Percentiles rank a stretch among this genome's conserved stretches.
Conservation (phyloP, 108 stramenopile genomes). For the Skeletonema costatum region DNA sequence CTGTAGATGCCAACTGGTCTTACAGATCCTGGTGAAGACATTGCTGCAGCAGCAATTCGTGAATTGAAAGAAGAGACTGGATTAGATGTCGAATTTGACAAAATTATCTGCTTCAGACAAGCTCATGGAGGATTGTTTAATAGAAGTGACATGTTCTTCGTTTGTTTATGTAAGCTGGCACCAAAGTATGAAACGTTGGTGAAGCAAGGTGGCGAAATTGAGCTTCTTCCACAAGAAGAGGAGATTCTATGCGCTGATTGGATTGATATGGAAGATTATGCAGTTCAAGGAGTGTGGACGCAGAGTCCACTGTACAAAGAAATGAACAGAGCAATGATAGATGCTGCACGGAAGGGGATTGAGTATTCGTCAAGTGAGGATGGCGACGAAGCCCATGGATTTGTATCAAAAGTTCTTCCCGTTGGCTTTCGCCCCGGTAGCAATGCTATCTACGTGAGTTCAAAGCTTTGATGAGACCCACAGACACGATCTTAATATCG, state of each 20-base stretch:
- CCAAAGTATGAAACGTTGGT: slow-evolving; percentile 25
- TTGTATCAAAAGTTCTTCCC: slow-evolving; percentile 40
- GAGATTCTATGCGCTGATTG: slow-evolving; percentile 82
- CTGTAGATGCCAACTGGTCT: slow-evolving; percentile 76
- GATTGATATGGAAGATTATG: slow-evolving; percentile 80
- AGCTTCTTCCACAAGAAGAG: slow-evolving; percentile 55
- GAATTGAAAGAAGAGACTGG: slow-evolving; percentile 85
- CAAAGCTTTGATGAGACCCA: slow-evolving; percentile 22
- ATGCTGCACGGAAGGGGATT: slow-evolving; percentile 31
- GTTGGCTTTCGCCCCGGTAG: slow-evolving; percentile 53
- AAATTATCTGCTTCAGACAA: slow-evolving; percentile 72
- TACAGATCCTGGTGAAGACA: slow-evolving; percentile 83
- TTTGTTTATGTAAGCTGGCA: slow-evolving; percentile 58
- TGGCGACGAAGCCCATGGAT: slow-evolving; percentile 29
- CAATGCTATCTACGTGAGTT: slow-evolving; percentile 57
- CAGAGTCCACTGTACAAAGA: slow-evolving; percentile 63
- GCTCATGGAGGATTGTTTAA: slow-evolving; percentile 57
- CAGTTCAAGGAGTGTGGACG: slow-evolving; percentile 64
- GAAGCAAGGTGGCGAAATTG: slow-evolving; percentile 28
- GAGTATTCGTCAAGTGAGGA: slow-evolving; percentile 14
- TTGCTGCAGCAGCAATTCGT: slow-evolving; percentile 71
- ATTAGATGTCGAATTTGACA: slow-evolving; percentile 52
- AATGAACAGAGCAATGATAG: slow-evolving; percentile 67
- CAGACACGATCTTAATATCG: no score
- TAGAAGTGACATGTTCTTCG: slow-evolving; percentile 77